Percentiles rank a stretch among this genome's conserved stretches.
Conservation (phyloP, 805 yeast species). For the Danielozyma ontarioensis region DNA sequence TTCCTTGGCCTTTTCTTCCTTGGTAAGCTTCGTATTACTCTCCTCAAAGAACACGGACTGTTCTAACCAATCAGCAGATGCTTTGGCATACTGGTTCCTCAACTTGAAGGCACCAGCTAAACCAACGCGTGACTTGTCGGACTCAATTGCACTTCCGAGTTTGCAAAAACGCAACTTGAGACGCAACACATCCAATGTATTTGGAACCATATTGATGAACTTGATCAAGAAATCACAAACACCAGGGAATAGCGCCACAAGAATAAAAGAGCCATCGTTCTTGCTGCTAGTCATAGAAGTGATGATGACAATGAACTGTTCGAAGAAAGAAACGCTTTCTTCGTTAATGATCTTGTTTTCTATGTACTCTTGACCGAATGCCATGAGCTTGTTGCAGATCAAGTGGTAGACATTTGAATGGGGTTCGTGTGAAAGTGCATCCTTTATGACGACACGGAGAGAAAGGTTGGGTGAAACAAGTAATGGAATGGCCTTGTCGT, state of each 20-base stretch:
- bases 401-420: slow-evolving; percentile 53
- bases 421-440: slow-evolving; percentile 60
- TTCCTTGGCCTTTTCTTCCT: slow-evolving; percentile 9
- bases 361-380: slow-evolving; percentile 27
- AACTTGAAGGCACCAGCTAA: slow-evolving; percentile 41
- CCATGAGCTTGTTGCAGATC: slow-evolving; percentile 42
- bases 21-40: too few relatives aligned
- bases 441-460: slow-evolving; percentile 66
- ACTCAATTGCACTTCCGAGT: slow-evolving; percentile 29
- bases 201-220: slow-evolving; percentile 24
- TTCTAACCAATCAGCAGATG: slow-evolving; percentile 50
- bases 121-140: slow-evolving; percentile 26
- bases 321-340: slow-evolving; percentile 36
- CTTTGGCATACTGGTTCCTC: slow-evolving; percentile 45
- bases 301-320: slow-evolving; percentile 44
- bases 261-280: slow-evolving; percentile 31
- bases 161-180: slow-evolving; percentile 42
- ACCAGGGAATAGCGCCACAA: slow-evolving; percentile 27
- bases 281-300: slow-evolving; percentile 32
- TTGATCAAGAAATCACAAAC: slow-evolving; percentile 21
- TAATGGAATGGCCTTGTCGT: slow-evolving; percentile 45
- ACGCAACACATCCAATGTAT: slow-evolving; percentile 24
- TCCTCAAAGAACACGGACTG: slow-evolving; percentile 40
- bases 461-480: slow-evolving; percentile 46
- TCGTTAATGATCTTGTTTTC: slow-evolving; percentile 21